Evolutionary conservation across 31 red algal species (phyloP).

Genomic region (Porphyra umbilicalis): DNA sequence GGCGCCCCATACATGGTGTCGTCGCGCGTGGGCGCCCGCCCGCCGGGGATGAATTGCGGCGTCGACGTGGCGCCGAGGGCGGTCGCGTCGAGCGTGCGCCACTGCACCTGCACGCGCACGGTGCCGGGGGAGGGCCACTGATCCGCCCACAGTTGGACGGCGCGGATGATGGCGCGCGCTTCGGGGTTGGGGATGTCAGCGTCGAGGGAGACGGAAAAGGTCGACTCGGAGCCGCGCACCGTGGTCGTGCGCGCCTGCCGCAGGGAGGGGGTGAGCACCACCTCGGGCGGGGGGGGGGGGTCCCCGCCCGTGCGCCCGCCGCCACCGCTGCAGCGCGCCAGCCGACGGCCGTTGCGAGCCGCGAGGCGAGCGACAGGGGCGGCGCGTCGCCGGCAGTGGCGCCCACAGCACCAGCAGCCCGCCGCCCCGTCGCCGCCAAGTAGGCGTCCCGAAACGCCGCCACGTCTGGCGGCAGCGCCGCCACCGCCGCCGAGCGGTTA

Average conservation of each 20-base stretch:
- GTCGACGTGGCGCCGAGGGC: neutral
- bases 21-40: neutral
- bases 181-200: neutral
- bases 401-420: neutral
- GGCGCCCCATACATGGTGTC: neutral
- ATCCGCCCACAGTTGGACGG: neutral
- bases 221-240: neutral
- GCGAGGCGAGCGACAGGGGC: neutral
- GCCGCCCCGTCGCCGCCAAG: neutral
- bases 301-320: neutral
- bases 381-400: neutral
- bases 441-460: neutral
- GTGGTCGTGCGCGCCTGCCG: neutral
- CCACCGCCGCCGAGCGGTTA: neutral
- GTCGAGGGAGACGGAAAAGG: neutral
- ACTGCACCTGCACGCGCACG: neutral
- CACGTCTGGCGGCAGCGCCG: neutral
- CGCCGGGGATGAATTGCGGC: neutral
- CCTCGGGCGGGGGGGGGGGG: no score
- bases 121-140: neutral
- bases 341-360: neutral
- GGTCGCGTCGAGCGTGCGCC: neutral
- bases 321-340: neutral
- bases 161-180: neutral
- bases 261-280: neutral